Evolutionary conservation across 345 rosid genomes (phyloP), one percentile per base, ranked within the genome.

Genomic region (Ceriops decandra): DNA sequence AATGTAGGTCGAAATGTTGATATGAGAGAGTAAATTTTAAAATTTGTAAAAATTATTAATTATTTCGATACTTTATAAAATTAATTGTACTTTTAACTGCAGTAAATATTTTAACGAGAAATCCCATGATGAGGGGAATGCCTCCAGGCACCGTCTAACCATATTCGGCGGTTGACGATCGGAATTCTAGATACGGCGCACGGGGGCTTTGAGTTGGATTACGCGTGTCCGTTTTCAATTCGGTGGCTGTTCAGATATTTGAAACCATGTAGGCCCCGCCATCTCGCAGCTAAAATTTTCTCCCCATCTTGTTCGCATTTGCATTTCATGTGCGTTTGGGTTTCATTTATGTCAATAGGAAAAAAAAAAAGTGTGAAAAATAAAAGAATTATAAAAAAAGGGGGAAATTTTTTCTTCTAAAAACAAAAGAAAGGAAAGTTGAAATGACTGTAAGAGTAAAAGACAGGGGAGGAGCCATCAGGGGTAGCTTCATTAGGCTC

Each of bases 141-240:
- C 36, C 9, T 33, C 36, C 1, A 1, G 1, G 9, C 36, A 33
- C 2, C 1, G 36, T 1, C 0, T 7, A 1, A 7, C 36, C 1
- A 33, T 33, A 9, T 33, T 33, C 36, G 36, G 36, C 0, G 36
- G 36, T 1, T 1, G 36, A 33, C 36, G 9, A 33, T 33, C 36
- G 9, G 36, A 9, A 33, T 7, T 33, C 81, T 77, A 54, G 67
- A 80, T 73, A 80, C 66, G 52, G 75, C 70, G 58, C 58, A 53
- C 68, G 52, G 52, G 26, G 71, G 64, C 32, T 46, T 66, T 53
- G 76, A 56, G 52, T 31, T 38, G 13, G 72, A 76, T 76, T 67
- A 60, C 49, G 16, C 52, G n/a, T 0, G 56, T 65, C 68, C 87
- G 71, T 85, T 68, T 33, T 20, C 36, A 20, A 64, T 1, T 9